These are phyloP conservation scores for Metarhizium anisopliae DNA, from an alignment of 2,329 filamentous ascomycete genomes.

Conservation along the genomic window DNA sequence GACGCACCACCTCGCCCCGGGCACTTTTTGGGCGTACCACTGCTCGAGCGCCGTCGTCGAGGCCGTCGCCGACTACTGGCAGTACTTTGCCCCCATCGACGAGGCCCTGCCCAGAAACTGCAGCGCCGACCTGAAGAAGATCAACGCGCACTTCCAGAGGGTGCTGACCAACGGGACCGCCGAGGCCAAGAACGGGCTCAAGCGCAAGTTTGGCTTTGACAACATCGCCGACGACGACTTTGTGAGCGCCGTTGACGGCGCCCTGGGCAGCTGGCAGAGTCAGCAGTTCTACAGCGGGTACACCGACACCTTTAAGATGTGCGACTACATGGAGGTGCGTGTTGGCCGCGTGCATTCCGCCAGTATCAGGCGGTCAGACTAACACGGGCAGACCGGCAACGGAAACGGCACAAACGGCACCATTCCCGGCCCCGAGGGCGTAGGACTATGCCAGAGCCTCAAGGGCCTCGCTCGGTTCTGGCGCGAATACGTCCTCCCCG, in stretches of 20 bases:
- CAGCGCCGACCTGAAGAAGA: conserved; percentile 48
- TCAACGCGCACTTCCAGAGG: conserved; percentile 38
- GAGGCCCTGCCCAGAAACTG: conserved; percentile 46
- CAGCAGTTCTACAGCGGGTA: conserved; percentile 25
- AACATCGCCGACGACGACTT: conserved; percentile 37
- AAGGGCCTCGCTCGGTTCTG: conserved; percentile 46
- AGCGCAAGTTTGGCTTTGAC: conserved; percentile 30
- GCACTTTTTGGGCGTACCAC: conserved; percentile 67
- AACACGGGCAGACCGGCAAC: neutral
- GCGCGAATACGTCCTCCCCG: conserved; percentile 33
- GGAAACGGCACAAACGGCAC: neutral
- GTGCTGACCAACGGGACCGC: conserved; percentile 29
- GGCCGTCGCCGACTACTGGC: conserved; percentile 66
- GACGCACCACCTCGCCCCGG: conserved; percentile 61
- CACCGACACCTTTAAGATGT: conserved; percentile 26
- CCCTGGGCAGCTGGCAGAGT: conserved; percentile 25
- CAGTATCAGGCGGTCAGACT: neutral
- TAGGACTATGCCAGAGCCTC: conserved; percentile 45
- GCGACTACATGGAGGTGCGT: conserved; percentile 20
- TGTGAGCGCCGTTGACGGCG: conserved; percentile 24
- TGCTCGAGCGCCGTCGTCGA: conserved; percentile 68
- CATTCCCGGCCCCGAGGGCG: conserved; percentile 25
- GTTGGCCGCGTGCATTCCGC: neutral
- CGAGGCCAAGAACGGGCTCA: conserved; percentile 31
- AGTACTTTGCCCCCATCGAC: conserved; percentile 37